These are phyloP conservation scores for Neostapfia colusana DNA, from an alignment of 176 grass and related monocot genomes.

Conservation along the genomic window DNA sequence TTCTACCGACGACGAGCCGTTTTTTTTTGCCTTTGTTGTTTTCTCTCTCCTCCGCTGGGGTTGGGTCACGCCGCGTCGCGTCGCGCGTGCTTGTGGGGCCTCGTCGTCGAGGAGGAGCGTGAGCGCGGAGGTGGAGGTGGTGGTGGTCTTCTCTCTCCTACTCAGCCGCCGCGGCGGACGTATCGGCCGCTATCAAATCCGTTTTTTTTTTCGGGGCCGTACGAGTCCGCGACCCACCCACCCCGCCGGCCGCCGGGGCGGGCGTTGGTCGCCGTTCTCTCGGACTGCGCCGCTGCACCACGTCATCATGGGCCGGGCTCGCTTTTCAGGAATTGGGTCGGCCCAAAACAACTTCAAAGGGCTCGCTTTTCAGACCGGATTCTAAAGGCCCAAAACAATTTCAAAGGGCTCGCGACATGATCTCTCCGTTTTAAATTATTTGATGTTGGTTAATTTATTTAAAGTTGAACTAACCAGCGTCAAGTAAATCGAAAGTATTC, in stretches of 20 bases:
- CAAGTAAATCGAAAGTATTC: too few relatives aligned
- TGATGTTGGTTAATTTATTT: too few relatives aligned
- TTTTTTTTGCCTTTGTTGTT: not conserved
- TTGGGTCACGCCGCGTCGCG: not conserved
- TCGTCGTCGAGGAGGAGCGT: conserved; percentile 3
- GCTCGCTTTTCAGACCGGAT: too few relatives aligned
- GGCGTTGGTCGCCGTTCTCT: not conserved
- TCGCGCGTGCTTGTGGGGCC: conserved; percentile 44
- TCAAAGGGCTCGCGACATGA: not conserved
- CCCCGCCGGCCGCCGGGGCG: not conserved
- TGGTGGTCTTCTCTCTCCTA: conserved; percentile 52
- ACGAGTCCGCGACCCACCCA: conserved; percentile 58
- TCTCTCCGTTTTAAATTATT: too few relatives aligned
- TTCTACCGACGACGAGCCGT: conserved; percentile 1
- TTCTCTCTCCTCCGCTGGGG: not conserved
- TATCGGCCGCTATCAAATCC: conserved; percentile 79
- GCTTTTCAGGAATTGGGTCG: too few relatives aligned
- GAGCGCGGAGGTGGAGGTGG: not conserved
- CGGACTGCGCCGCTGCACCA: not conserved
- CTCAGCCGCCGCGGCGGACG: conserved; percentile 71
- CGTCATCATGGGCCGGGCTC: not conserved
- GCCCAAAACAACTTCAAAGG: not conserved
- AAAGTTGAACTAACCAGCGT: too few relatives aligned
- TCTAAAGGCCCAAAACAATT: too few relatives aligned
- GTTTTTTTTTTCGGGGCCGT: conserved; percentile 55